A percentile compares a stretch with the other conserved stretches of the same genome.
Conservation (phyloP, 352 stramenopile genomes). For the Pythium dissimile region DNA sequence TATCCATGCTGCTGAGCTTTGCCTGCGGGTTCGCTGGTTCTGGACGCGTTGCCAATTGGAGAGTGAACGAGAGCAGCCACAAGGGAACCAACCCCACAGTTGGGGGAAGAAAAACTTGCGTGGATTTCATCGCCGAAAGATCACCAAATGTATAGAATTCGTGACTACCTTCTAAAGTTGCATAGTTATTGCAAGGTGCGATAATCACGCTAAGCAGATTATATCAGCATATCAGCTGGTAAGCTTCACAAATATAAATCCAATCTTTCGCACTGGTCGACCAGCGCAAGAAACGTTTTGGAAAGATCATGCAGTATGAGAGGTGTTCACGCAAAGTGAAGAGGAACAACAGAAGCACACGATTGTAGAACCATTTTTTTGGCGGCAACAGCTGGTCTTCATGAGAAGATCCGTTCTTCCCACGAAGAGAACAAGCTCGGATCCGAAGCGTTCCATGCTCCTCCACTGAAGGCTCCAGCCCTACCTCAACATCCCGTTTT, state of each 20-base stretch:
- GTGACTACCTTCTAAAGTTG: neutral
- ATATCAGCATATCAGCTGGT: neutral
- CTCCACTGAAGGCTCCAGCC: too few species aligned
- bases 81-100: slow-evolving; percentile 20
- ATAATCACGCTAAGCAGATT: neutral
- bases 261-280: neutral
- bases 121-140: neutral
- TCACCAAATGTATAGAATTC: too few species aligned
- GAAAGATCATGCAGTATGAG: neutral
- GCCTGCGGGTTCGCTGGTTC: slow-evolving; percentile 14
- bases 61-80: slow-evolving; percentile 19
- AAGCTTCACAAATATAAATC: neutral
- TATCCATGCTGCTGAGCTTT: slow-evolving; percentile 50
- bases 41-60: slow-evolving; percentile 22
- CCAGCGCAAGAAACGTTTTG: neutral
- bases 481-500: too few species aligned
- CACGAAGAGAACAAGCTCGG: too few species aligned
- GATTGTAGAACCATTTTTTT: neutral
- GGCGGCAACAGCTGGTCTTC: too few species aligned
- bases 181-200: neutral
- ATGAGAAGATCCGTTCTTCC: too few species aligned
- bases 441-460: too few species aligned
- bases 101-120: slow-evolving; percentile 14
- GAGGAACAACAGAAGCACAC: neutral
- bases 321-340: neutral